phyloP scores from a whole-genome alignment of 2,329 filamentous ascomycete species.

The Alternaria gansuensis region DNA sequence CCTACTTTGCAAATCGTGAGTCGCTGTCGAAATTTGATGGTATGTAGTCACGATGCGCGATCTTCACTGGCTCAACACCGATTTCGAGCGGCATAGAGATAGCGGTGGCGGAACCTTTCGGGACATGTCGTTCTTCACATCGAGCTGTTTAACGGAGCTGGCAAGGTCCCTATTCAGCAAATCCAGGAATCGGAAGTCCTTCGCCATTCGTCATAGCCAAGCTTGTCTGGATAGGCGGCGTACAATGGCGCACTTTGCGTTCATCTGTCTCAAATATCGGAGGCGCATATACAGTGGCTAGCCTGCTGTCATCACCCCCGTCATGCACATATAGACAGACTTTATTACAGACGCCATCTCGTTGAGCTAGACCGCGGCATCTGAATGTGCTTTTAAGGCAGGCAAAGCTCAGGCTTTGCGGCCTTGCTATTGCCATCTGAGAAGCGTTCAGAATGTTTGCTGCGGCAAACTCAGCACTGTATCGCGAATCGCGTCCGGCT shows the following conservation, averaged over 20 bases:
- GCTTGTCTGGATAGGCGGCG: not conserved
- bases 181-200: not conserved
- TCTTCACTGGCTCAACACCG: too few species aligned
- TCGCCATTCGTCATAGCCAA: not conserved
- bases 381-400: not conserved
- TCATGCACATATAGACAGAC: not conserved
- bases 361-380: not conserved
- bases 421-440: not conserved
- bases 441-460: not conserved
- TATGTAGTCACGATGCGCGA: not conserved
- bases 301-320: not conserved
- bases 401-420: not conserved
- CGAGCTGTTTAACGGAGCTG: not conserved
- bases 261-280: not conserved
- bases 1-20: not conserved
- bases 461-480: not conserved
- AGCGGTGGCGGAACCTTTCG: not conserved
- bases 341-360: not conserved
- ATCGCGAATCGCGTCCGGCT: not conserved
- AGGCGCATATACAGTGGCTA: not conserved
- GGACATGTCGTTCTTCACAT: not conserved
- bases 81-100: too few species aligned
- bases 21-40: not conserved
- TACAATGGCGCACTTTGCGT: not conserved
- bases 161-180: too few species aligned